Evolutionary conservation across 2,329 filamentous ascomycete species (phyloP).

Genomic region (Penicillium sp.): DNA sequence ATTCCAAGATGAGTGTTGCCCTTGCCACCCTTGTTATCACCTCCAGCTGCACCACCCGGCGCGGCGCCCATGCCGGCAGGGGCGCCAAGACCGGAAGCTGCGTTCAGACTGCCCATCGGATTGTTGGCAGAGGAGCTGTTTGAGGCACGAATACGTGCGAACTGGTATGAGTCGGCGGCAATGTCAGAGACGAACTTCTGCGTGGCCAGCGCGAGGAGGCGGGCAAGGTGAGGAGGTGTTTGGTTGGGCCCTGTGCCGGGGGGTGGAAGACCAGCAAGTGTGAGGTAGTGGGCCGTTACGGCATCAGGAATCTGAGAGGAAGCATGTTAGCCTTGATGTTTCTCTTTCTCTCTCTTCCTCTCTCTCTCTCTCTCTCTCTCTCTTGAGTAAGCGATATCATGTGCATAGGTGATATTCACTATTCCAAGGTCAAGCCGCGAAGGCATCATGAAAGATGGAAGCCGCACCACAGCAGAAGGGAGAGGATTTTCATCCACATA

Average conservation of each 20-base stretch:
- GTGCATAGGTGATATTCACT: neutral
- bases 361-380: neutral
- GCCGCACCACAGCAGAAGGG: slow-evolving; percentile 3
- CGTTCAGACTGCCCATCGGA: slow-evolving; percentile 82
- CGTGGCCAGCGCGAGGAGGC: slow-evolving; percentile 92
- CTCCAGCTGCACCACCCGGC: slow-evolving; percentile 49
- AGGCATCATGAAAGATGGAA: neutral
- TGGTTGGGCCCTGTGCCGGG: slow-evolving; percentile 79
- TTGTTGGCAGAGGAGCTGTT: slow-evolving; percentile 86
- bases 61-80: slow-evolving; percentile 57
- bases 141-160: slow-evolving; percentile 90
- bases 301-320: slow-evolving; percentile 87
- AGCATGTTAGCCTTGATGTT: slow-evolving; percentile 1
- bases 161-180: slow-evolving; percentile 96
- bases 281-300: slow-evolving; percentile 97
- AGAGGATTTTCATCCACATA: slow-evolving; percentile 49
- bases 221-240: slow-evolving; percentile 76
- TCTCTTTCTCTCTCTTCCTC: neutral
- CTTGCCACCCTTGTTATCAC: slow-evolving; percentile 45
- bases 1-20: slow-evolving; percentile 64
- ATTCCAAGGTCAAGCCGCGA: neutral
- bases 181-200: slow-evolving; percentile 99
- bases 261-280: slow-evolving; percentile 88
- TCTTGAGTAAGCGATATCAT: neutral
- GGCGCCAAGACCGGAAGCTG: slow-evolving; percentile 57